Percentiles rank a stretch among this genome's conserved stretches.
Conservation (phyloP, 345 rosid species). For the Citrus inodora region DNA sequence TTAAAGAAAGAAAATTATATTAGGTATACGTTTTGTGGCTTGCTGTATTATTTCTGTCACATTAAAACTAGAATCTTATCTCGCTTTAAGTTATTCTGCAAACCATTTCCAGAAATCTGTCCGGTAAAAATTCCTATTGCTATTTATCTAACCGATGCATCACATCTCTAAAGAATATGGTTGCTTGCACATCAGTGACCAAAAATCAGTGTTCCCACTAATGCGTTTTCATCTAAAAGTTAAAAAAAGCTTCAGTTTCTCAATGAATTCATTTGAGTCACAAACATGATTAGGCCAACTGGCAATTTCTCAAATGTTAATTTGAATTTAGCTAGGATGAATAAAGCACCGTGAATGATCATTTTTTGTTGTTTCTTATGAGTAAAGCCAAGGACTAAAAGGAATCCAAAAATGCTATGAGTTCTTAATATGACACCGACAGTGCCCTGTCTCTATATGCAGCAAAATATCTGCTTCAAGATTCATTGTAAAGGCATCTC, state of each 20-base stretch:
- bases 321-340: background rate
- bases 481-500: background rate
- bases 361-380: background rate
- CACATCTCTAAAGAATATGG: constrained; percentile 14
- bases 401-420: background rate
- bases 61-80: constrained; percentile 1
- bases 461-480: background rate
- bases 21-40: constrained; percentile 3
- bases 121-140: background rate
- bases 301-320: background rate
- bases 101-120: constrained; percentile 1
- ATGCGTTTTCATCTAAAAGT: background rate
- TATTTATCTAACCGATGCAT: background rate
- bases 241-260: background rate
- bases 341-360: background rate
- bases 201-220: background rate
- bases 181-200: background rate
- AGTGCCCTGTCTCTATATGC: background rate
- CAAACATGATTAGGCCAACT: background rate
- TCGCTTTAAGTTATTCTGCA: constrained; percentile 13
- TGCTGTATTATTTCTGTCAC: background rate
- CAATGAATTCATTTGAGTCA: background rate
- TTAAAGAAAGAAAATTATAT: background rate
- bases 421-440: background rate
- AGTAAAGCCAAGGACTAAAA: background rate